A percentile compares a stretch with the other conserved stretches of the same genome.
Conservation (phyloP, 148 eudicot genomes). For the Camellia lanceoleosa region DNA sequence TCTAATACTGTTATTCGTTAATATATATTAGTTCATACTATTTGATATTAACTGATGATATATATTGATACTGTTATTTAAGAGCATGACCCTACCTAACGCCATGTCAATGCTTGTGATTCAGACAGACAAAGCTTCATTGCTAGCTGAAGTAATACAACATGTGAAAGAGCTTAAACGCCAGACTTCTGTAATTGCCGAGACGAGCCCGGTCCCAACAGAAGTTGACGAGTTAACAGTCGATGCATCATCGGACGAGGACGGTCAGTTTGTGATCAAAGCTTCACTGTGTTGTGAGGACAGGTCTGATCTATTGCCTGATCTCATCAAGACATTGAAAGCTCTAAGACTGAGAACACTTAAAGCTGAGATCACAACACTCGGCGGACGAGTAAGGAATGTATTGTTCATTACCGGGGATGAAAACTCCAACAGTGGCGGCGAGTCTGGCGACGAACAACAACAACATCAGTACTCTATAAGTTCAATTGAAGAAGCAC, state of each 20-base stretch:
- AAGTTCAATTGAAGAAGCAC: conserved; percentile 74
- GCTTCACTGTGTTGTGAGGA: conserved; percentile 94
- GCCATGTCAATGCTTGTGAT: neutral
- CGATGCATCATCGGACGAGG: conserved; percentile 46
- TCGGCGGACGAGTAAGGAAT: conserved; percentile 90
- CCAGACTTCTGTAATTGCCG: conserved; percentile 75
- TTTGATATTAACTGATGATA: no score
- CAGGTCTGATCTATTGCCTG: conserved; percentile 75
- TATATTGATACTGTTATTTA: no score
- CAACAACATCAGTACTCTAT: conserved; percentile 42
- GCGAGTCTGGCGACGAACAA: neutral
- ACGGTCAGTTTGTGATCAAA: conserved; percentile 57
- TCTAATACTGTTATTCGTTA: no score
- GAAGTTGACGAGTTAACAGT: conserved; percentile 81
- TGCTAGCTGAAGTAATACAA: conserved; percentile 94
- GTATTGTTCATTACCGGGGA: conserved; percentile 70
- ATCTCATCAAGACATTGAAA: conserved; percentile 78
- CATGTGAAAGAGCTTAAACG: conserved; percentile 94
- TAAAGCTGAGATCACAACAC: conserved; percentile 86
- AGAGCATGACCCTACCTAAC: no score
- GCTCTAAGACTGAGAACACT: conserved; percentile 62
- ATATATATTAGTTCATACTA: no score
- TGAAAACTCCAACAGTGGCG: conserved; percentile 23
- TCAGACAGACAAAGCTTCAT: conserved; percentile 97
- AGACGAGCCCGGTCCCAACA: conserved; percentile 66